These are phyloP conservation scores for Takakia lepidozioides DNA, from an alignment of 225 moss, liverwort and hornwort species.

Conservation along the genomic window DNA sequence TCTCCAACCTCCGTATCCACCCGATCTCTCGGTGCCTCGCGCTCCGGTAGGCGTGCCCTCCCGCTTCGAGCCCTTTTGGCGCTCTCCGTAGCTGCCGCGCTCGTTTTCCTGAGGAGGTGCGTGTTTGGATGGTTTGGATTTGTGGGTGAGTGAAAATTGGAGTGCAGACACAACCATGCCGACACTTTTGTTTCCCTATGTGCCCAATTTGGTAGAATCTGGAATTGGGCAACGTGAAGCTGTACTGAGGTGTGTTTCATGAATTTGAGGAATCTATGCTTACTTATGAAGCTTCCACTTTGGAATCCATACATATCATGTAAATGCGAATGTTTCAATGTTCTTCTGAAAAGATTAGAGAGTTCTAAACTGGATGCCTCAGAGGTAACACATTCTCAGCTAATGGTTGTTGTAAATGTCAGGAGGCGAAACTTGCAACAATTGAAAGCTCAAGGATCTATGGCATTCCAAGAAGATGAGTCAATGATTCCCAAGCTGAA, in stretches of 20 bases:
- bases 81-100: constrained; percentile 38
- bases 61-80: constrained; percentile 47
- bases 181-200: no score
- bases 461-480: constrained; percentile 20
- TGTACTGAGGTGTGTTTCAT: no score
- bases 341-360: background rate
- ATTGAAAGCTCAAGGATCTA: constrained; percentile 15
- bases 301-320: background rate
- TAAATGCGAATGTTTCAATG: background rate
- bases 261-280: no score
- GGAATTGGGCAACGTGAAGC: no score
- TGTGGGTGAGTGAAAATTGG: background rate
- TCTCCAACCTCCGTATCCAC: no score
- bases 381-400: background rate
- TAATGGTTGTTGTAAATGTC: constrained; percentile 8
- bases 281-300: no score
- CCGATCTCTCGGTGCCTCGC: no score
- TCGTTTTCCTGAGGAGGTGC: constrained; percentile 35
- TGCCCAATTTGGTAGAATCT: no score
- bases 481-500: constrained; percentile 10
- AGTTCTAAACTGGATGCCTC: background rate
- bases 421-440: constrained; percentile 20
- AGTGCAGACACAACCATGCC: no score
- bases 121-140: background rate
- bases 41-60: no score